These are phyloP conservation scores for Lophiostoma macrostomum DNA, from an alignment of 495 filamentous ascomycete species.

Conservation along the genomic window DNA sequence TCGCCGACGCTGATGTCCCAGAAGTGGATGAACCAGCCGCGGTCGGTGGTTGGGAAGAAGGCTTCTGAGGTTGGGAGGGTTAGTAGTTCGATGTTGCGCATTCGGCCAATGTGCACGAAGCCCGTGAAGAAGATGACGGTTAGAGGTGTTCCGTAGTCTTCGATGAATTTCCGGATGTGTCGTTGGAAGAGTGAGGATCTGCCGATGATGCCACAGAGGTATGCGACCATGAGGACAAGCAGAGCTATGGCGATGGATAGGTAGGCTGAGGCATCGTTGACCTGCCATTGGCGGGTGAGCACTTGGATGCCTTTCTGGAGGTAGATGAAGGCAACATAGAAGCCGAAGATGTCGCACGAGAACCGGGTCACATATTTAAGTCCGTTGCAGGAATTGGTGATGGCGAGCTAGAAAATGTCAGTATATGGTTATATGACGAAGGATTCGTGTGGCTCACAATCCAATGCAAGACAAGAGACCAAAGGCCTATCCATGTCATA, in stretches of 20 bases:
- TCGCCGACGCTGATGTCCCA: conserved; percentile 75
- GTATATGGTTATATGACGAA: too few species aligned
- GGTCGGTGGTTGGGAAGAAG: conserved; percentile 76
- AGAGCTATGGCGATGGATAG: conserved; percentile 41
- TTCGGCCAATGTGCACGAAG: conserved; percentile 80
- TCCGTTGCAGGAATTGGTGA: conserved; percentile 44
- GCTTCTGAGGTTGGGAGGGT: conserved; percentile 48
- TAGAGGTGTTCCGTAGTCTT: conserved; percentile 52
- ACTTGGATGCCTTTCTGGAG: conserved; percentile 43
- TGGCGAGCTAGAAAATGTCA: conserved; percentile 21
- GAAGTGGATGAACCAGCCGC: conserved; percentile 82
- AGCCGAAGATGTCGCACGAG: conserved; percentile 45
- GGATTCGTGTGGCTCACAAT: conserved; percentile 21
- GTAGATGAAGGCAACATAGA: conserved; percentile 49
- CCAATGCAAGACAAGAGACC: conserved; percentile 43
- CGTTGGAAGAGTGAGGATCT: conserved; percentile 37
- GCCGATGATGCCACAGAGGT: conserved; percentile 40
- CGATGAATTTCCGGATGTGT: conserved; percentile 39
- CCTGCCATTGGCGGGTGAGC: conserved; percentile 35
- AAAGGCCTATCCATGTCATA: too few species aligned
- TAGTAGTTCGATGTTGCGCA: conserved; percentile 55
- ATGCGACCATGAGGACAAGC: conserved; percentile 40
- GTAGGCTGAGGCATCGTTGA: conserved; percentile 37
- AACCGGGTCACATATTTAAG: conserved; percentile 48
- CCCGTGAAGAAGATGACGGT: conserved; percentile 86